A percentile compares a stretch with the other conserved stretches of the same genome.
phyloP scores from a whole-genome alignment of 495 filamentous ascomycete genomes.

The Geopyxis carbonaria region DNA sequence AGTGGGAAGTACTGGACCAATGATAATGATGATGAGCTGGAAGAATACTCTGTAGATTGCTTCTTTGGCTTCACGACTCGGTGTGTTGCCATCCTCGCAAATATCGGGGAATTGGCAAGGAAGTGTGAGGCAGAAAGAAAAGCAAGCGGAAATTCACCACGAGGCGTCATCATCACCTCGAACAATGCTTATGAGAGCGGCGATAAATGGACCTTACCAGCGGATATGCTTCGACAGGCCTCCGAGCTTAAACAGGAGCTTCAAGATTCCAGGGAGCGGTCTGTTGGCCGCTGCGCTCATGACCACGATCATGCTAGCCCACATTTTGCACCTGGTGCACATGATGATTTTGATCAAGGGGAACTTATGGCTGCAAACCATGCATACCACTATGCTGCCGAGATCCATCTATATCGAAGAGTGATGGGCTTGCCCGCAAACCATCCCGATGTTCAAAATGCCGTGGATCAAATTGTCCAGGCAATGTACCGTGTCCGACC shows the following conservation, averaged over 20 bases:
- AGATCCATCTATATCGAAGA: conserved; percentile 60
- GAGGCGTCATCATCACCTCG: conserved; percentile 30
- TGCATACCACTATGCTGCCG: conserved; percentile 64
- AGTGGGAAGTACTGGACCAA: conserved; percentile 37
- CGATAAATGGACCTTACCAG: conserved; percentile 43
- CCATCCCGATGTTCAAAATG: conserved; percentile 42
- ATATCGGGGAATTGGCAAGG: conserved; percentile 54
- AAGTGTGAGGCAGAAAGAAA: conserved; percentile 41
- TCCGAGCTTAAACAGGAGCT: conserved; percentile 39
- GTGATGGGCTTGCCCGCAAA: conserved; percentile 43
- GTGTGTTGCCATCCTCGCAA: conserved; percentile 53
- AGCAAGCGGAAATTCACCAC: no score
- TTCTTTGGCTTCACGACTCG: conserved; percentile 60
- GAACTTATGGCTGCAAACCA: conserved; percentile 67
- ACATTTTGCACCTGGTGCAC: conserved; percentile 27
- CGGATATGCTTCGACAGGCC: conserved; percentile 37
- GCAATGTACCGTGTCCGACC: conserved; percentile 45
- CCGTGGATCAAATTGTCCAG: conserved; percentile 45
- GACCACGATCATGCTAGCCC: conserved; percentile 26
- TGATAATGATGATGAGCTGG: conserved; percentile 36
- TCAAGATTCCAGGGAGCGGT: conserved; percentile 29
- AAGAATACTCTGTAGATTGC: conserved; percentile 56
- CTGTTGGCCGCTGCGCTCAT: conserved; percentile 31
- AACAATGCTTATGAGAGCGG: no score
- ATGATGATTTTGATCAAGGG: conserved; percentile 35